Evolutionary conservation across 768 basidiomycete species (phyloP).

Genomic region (Lentinus tigrinus): DNA sequence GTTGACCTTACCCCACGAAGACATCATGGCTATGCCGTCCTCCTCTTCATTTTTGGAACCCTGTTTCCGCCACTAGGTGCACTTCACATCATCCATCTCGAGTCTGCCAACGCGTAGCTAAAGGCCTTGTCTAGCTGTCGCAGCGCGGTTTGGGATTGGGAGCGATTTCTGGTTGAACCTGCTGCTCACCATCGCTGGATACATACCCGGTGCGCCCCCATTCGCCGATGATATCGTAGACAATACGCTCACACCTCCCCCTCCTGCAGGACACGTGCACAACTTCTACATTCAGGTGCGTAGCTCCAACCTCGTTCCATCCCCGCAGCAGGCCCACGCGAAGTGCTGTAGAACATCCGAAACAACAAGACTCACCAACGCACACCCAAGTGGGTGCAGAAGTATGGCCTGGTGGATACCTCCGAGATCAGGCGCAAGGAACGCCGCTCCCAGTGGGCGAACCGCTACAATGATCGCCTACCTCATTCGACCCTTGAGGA

Average conservation of each 20-base stretch:
- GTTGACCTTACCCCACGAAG: slow-evolving; percentile 63
- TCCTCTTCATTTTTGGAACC: slow-evolving; percentile 87
- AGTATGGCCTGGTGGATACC: slow-evolving; percentile 86
- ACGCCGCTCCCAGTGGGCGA: slow-evolving; percentile 84
- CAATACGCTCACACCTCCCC: slow-evolving; percentile 3
- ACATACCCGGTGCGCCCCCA: slow-evolving; percentile 70
- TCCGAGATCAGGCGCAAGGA: slow-evolving; percentile 75
- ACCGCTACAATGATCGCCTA: slow-evolving; percentile 80
- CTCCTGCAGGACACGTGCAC: slow-evolving; percentile 72
- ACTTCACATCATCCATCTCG: not conserved
- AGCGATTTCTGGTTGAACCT: slow-evolving; percentile 90
- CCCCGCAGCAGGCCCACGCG: not conserved
- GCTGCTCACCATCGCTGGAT: slow-evolving; percentile 85
- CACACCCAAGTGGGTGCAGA: slow-evolving; percentile 94
- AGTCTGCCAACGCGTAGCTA: not conserved
- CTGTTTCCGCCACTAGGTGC: slow-evolving; percentile 89
- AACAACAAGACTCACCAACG: slow-evolving; percentile 92
- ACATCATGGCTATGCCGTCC: slow-evolving; percentile 77
- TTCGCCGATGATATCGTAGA: not conserved
- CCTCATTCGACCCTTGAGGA: slow-evolving; percentile 67
- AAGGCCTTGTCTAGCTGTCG: slow-evolving; percentile 65
- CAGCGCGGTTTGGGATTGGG: slow-evolving; percentile 89
- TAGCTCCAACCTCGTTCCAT: not conserved
- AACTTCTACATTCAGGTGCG: slow-evolving; percentile 86
- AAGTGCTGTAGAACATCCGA: slow-evolving; percentile 68